Percentiles rank a stretch among this genome's conserved stretches.
Conservation (phyloP, 202 grass and related monocot genomes). For the Bolboschoenoplectus hybrid region DNA sequence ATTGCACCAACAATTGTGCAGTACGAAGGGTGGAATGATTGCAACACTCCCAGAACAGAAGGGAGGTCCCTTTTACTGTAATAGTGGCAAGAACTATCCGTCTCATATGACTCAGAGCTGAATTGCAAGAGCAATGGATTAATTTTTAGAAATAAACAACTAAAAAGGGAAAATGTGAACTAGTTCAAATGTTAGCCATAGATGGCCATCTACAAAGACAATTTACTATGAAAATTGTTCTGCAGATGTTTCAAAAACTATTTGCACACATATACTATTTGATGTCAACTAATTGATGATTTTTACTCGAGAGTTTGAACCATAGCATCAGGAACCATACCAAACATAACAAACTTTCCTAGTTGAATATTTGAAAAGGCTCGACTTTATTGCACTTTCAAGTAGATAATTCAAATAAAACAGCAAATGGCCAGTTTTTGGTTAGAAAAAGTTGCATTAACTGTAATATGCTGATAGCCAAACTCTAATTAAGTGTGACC, state of each 20-base stretch:
- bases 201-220: neutral
- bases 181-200: slow-evolving; percentile 35
- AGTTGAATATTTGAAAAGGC: slow-evolving; percentile 3
- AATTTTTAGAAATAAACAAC: slow-evolving; percentile 42
- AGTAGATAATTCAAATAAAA: slow-evolving; percentile 14
- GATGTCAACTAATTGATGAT: neutral
- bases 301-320: neutral
- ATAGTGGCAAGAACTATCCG: slow-evolving; percentile 60
- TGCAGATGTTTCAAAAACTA: neutral
- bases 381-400: neutral
- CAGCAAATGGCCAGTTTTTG: neutral
- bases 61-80: slow-evolving; percentile 68
- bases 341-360: slow-evolving; percentile 7
- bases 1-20: slow-evolving; percentile 59
- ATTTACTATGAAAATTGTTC: neutral
- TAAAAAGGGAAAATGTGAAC: slow-evolving; percentile 32
- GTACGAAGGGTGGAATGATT: slow-evolving; percentile 60
- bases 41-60: slow-evolving; percentile 62
- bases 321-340: neutral
- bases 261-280: neutral
- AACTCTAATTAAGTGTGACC: neutral
- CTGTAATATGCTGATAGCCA: neutral
- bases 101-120: slow-evolving; percentile 78
- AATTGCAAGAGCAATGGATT: slow-evolving; percentile 42
- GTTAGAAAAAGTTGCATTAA: neutral